Evolutionary conservation across 129 eudicot species (phyloP).

Genomic region (Arctium lappa): DNA sequence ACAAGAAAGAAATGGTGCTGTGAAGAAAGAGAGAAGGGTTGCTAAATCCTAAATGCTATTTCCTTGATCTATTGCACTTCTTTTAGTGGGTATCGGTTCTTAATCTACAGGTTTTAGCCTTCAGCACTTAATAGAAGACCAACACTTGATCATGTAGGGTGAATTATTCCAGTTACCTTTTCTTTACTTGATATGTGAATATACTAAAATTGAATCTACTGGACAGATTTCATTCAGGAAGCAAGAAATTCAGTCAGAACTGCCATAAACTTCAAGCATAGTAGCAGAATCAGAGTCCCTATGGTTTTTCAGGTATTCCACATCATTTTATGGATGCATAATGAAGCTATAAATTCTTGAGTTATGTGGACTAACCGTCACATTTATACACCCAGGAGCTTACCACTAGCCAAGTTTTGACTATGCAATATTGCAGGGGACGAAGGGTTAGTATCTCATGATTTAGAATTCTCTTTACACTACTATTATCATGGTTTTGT

Average conservation of each 20-base stretch:
- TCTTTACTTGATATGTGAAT: neutral
- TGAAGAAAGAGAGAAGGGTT: neutral
- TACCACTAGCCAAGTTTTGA: slow-evolving; percentile 83
- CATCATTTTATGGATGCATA: slow-evolving; percentile 5
- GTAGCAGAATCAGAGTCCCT: slow-evolving; percentile 58
- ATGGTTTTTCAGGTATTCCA: slow-evolving; percentile 61
- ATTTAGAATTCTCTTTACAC: neutral
- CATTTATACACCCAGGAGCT: slow-evolving; percentile 55
- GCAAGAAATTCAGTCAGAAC: slow-evolving; percentile 86
- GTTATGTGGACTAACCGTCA: slow-evolving; percentile 17
- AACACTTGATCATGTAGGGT: neutral
- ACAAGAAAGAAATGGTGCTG: neutral
- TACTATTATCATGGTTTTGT: neutral
- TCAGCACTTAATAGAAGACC: neutral
- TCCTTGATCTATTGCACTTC: neutral
- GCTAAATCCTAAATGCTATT: neutral
- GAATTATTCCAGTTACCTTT: neutral
- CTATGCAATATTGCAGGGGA: slow-evolving; percentile 84
- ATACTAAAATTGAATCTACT: slow-evolving; percentile 17
- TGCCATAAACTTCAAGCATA: slow-evolving; percentile 61
- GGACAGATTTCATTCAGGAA: slow-evolving; percentile 79
- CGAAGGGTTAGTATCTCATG: slow-evolving; percentile 52
- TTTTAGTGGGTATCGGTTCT: neutral
- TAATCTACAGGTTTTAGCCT: neutral
- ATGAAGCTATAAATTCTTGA: neutral